Base-by-base conservation (phyloP, 225 moss, liverwort and hornwort species). In the Anthoceros angustus region DNA sequence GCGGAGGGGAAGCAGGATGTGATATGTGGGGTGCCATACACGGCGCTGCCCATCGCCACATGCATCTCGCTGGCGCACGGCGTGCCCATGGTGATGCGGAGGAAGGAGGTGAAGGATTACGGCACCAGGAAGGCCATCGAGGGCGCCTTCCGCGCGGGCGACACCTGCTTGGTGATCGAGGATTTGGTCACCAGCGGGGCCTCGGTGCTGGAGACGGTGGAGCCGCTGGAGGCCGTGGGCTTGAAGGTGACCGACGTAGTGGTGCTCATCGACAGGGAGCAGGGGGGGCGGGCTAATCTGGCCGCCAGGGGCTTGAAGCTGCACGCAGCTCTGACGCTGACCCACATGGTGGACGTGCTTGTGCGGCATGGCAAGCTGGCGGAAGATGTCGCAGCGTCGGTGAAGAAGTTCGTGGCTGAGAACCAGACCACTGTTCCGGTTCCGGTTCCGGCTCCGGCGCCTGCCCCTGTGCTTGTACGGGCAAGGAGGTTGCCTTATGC, bases 91-190 rank as follows among this genome's bases (percentile, higher is more conserved):
- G 94, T 90, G 39, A 94, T 95, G 94, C 73, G 94, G 67, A 71
- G 88, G 50, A 95, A 95, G 77, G 94, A 95, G 83, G 94, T 95
- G 40, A 95, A 95, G 80, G 88, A 85, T 66, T 95, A 91, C 25
- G 88, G 94, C 40, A 95, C 90, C 24, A 94, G 83, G 82, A 95
- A 95, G 82, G 94, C 89, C 5, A 91, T 95, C 42, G 88, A 95
- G 71, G 94, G 90, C 0, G 88, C 79, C 12, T 95, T 95, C 70
- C 73, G 39, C 40, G 73, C 73, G 1, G 94, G 90, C 9, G 90
- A 95, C 68, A 88, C 71, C 14, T 95, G 94, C 69, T 74, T 95
- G 66, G 85, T 95, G 39, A 85, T 95, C 7, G 90, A 95, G 76
- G 90, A 95, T 77, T 49, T 95, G 67, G 90, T 95, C 62, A 95